Base-by-base conservation (phyloP, 2,329 filamentous ascomycete species). In the Neocatenulostroma microsporum region DNA sequence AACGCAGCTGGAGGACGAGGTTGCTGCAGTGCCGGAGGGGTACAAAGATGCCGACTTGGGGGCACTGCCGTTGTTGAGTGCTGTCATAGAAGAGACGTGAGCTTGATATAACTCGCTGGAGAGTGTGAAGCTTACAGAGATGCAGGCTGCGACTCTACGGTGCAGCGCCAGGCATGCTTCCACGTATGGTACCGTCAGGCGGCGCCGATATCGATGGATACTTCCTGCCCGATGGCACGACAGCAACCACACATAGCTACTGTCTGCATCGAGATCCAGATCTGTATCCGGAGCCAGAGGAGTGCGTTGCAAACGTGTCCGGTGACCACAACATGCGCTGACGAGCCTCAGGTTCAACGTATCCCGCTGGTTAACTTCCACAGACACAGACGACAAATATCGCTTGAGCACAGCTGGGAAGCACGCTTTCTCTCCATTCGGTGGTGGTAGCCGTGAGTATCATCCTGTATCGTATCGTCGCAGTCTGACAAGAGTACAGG, bases 131-230 rank as follows among this genome's bases (percentile, higher is more conserved):
- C 26, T 29, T 10, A 29, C 13, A 6, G 15, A 11, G 26, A 29
- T 8, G 8, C 31, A 34, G 31, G 9, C 41, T 60, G 6, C 48
- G 57, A 6, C 39, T 60, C 9, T 57, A 58, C 34, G 51, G 51
- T 13, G 56, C 55, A 23, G 54, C 49, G 7, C 56, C 56, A 3
- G 53, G 48, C 13, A 47, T 41, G 3, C 43, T 59, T 2, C 55
- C 55, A 6, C 42, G 57, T 5, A 37, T 46, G 2, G 48, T 52
- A 0, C 57, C 56, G 3, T 32, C 38, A 11, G 47, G 47, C 13
- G 56, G 57, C 4, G 29, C 37, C 2, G 45, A 37, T 6, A 23
- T 56, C 3, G 42, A 35, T 6, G 42, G 39, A 9, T 48, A 47
- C 40, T 49, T 40, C 39, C 34, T 57, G 8, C 53, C 54, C 6